Evolutionary conservation across 305 asterid genomes (phyloP), one percentile per base, ranked within the genome.

Genomic region (Solanum hybrid): DNA sequence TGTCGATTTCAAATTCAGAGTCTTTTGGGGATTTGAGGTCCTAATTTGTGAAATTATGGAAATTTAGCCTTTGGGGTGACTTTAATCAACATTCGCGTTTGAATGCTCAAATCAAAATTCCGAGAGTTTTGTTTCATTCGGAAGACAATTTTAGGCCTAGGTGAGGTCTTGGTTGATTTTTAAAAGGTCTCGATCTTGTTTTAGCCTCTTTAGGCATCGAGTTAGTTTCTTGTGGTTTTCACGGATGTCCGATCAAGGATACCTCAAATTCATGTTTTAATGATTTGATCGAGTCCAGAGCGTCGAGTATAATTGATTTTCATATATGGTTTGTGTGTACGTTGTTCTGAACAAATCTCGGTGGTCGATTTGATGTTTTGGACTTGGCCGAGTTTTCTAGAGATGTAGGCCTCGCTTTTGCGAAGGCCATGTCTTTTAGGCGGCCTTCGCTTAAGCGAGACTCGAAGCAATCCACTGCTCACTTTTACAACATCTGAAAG

Each of bases 111-210:
- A 51, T 51, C 0, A 15, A 0, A 15, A 51, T 51, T 51, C 0
- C 0, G 9, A 51, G 68, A 15, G 10, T 51, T 51, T 17, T 17
- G 0, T 51, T 51, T 0, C 0, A 51, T 17, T 51, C 22, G 3
- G 4, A 5, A 41, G 10, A 51, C 0, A 0, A 15, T 51, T 51
- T 51, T 17, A 51, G n/a, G 68, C 68, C 68, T 51, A 15, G 68
- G n/a, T 51, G n/a, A 51, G 68, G 4, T 17, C 68, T 51, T 51
- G 1, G n/a, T 51, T 51, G 3, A 15, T 15, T 51, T 51, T 51
- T 51, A 6, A 51, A 0, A 51, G 68, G n/a, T 51, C n/a, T 17
- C 22, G 0, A 51, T 6, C n/a, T 51, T 51, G 68, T 15, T 51
- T 51, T 17, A 51, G 9, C 68, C 68, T 15, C 2, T 51, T 51